A percentile compares a stretch with the other conserved stretches of the same genome.
Evolutionary conservation across 2,329 filamentous ascomycete species (phyloP).

Genomic region (Trichophyton benhamiae): DNA sequence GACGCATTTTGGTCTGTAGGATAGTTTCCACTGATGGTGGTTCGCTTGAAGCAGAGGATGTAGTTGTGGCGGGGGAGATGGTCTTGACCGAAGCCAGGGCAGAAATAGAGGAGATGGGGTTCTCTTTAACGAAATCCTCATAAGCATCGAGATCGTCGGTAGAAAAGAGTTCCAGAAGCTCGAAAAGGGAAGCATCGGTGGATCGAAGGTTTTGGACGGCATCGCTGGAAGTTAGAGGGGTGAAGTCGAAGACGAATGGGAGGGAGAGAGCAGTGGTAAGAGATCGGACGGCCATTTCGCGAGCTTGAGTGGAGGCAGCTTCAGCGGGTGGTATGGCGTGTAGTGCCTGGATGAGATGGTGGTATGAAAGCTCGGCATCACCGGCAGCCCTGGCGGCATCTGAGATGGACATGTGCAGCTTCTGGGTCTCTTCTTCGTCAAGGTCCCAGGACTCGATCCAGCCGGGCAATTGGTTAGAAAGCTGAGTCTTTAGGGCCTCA

Average conservation of each 20-base stretch:
- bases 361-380: slow-evolving; percentile 63
- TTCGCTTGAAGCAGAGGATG: neutral
- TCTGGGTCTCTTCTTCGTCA: slow-evolving; percentile 69
- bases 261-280: slow-evolving; percentile 55
- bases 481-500: slow-evolving; percentile 69
- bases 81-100: slow-evolving; percentile 49
- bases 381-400: slow-evolving; percentile 68
- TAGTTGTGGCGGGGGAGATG: neutral
- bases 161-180: slow-evolving; percentile 90
- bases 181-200: slow-evolving; percentile 71
- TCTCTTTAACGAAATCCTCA: slow-evolving; percentile 72
- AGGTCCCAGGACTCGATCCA: slow-evolving; percentile 80
- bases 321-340: slow-evolving; percentile 58
- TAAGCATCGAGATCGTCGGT: slow-evolving; percentile 91
- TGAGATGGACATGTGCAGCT: slow-evolving; percentile 69
- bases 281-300: slow-evolving; percentile 49
- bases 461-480: slow-evolving; percentile 60
- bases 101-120: slow-evolving; percentile 49
- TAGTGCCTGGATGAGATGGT: slow-evolving; percentile 62
- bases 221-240: slow-evolving; percentile 56
- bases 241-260: slow-evolving; percentile 59
- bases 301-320: slow-evolving; percentile 42
- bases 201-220: slow-evolving; percentile 77
- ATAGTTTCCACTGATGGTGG: slow-evolving; percentile 38
- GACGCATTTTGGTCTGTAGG: slow-evolving; percentile 88